Evolutionary conservation across 345 rosid genomes (phyloP).

Genomic region (Moringa oleifera): DNA sequence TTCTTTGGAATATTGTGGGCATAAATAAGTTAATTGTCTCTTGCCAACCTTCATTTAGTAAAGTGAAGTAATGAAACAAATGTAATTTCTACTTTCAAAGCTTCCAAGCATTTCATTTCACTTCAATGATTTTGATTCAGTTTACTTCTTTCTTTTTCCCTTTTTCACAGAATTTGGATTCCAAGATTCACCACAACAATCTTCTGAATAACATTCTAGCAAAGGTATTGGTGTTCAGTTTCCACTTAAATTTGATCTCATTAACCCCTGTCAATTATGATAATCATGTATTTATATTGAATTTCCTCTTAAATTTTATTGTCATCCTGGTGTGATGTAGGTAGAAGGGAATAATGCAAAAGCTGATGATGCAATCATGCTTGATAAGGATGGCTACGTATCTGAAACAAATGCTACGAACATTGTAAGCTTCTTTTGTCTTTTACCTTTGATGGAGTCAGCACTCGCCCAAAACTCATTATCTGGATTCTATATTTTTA

Average conservation of each 20-base stretch:
- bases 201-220: constrained; percentile 90
- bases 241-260: background rate
- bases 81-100: too few species aligned
- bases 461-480: too few species aligned
- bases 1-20: background rate
- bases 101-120: background rate
- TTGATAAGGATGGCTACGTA: constrained; percentile 87
- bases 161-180: constrained; percentile 72
- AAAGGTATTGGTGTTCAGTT: constrained; percentile 47
- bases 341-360: constrained; percentile 76
- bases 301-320: background rate
- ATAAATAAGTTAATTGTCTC: background rate
- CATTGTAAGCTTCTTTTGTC: constrained; percentile 44
- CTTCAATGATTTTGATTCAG: background rate
- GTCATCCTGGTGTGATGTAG: constrained; percentile 29
- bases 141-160: constrained; percentile 7
- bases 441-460: too few species aligned
- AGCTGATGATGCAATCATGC: constrained; percentile 82
- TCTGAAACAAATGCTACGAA: constrained; percentile 96
- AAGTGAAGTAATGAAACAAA: too few species aligned
- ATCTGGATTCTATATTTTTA: too few species aligned
- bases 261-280: background rate
- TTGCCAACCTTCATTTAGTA: background rate
- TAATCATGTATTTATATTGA: constrained; percentile 4
- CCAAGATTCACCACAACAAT: constrained; percentile 93